Evolutionary conservation across 768 basidiomycete genomes (phyloP), one percentile per base, ranked within the genome.

Genomic region (Cystobasidium tubakii): DNA sequence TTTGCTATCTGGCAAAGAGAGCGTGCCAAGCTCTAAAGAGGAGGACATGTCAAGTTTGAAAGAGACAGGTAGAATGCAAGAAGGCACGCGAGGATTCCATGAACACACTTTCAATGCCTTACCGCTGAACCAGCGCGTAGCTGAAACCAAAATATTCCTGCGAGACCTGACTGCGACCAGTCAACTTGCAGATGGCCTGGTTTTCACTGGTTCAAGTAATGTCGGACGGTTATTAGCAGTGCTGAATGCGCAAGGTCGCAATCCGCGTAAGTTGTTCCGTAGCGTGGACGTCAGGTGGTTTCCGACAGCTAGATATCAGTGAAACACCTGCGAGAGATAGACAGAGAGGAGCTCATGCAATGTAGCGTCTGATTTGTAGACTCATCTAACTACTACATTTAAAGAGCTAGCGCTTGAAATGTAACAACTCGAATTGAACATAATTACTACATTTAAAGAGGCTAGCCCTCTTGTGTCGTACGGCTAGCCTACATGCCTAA

Each of bases 91-190:
- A 12, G 69, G 69, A 19, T 71, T 71, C 39, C 17, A 42, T 31
- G 69, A 71, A 71, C 33, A 4, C 21, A 50, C 55, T 31, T 77
- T 77, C 75, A 79, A 77, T 65, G 7, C 36, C 10, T 53, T 77
- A 1, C 66, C 76, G 15, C 39, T 74, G 29, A 0, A 55, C 0
- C 7, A 73, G 3, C 74, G 77, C 6, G 39, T 77, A 29, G 27
- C 62, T 10, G 23, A 39, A 4, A 64, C 76, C 2, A 72, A 64
- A 31, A 0, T 15, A 10, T 77, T 79, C 50, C 73, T 79, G 19
- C 73, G 78, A 15, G 78, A 79, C 65, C 36, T 79, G 4, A 77
- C 78, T 0, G 25, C 77, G n/a, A 65, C 77, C 29, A 57, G 76
- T 1, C 55, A 31, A 0, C 44, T 42, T 0, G 67, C 75, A 9